Base-by-base conservation (phyloP, 2,329 filamentous ascomycete genomes). In the Xylaria multiplex region DNA sequence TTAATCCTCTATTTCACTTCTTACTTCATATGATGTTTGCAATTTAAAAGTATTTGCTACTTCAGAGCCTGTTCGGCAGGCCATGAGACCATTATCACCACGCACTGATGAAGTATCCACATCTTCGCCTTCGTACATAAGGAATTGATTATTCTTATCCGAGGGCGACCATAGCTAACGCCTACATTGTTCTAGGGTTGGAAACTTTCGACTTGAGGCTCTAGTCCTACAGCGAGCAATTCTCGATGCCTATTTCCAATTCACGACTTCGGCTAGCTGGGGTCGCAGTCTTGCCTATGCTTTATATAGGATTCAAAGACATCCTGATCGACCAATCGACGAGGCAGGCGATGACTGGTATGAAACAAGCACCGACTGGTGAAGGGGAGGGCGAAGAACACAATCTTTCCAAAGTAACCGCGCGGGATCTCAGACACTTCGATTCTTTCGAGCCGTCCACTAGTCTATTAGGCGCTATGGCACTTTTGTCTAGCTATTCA, bases 11-110 rank as follows among this genome's bases (percentile, higher is more conserved):
- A n/a, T 14, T 40, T 27, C 8, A 27, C 1, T 64, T 42, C 63
- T 42, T 69, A 65, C 73, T 81, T 85, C 85, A 89, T 81, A 96
- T 93, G 95, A 98, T 98, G 95, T 91, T 89, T 91, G 88, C 90
- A 91, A 89, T 82, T 83, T 82, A 81, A 85, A 93, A 93, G 94
- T 98, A 98, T 98, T 98, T 98, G 96, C 96, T 98, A 98, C 96
- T 99, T 98, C 95, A 97, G 96, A 99, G 93, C 93, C 89, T 81
- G 79, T 80, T 81, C 22, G 80, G 83, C 82, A 82, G 88, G 94
- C 93, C 83, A 97, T 98, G 96, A 99, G 95, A 99, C 93, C 90
- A 96, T 86, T 85, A 89, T 91, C 91, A 95, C 93, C 92, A 85
- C 88, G 88, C 88, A 86, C 93, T 96, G 93, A 96, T 89, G 80